Conservation (phyloP, 768 basidiomycete species). For the Lactarius quietus region DNA sequence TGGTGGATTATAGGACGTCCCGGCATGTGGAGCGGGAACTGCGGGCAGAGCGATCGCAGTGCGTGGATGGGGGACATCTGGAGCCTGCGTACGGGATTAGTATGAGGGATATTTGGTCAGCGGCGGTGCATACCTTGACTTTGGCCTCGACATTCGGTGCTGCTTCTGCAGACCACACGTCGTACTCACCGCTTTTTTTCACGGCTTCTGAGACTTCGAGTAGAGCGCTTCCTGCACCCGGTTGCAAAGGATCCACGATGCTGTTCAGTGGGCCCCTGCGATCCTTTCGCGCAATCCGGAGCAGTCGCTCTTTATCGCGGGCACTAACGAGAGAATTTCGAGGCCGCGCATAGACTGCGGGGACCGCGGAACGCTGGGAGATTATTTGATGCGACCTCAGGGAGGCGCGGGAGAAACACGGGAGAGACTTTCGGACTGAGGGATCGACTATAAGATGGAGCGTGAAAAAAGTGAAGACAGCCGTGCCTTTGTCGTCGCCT, state of each 20-base stretch:
- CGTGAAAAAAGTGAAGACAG: slow-evolving; percentile 25
- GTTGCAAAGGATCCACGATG: slow-evolving; percentile 62
- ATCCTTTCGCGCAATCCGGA: slow-evolving; percentile 71
- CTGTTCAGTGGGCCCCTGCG: slow-evolving; percentile 72
- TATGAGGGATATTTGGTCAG: neutral
- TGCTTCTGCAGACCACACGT: slow-evolving; percentile 54
- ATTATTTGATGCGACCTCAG: slow-evolving; percentile 78
- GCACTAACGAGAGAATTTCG: slow-evolving; percentile 40
- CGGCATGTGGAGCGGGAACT: slow-evolving; percentile 68
- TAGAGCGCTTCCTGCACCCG: slow-evolving; percentile 59
- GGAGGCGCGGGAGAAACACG: slow-evolving; percentile 49
- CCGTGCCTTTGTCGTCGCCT: slow-evolving; percentile 68
- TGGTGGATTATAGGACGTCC: slow-evolving; percentile 87
- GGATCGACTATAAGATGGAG: neutral
- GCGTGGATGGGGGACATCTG: slow-evolving; percentile 44
- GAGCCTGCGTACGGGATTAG: slow-evolving; percentile 39
- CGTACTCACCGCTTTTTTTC: slow-evolving; percentile 61
- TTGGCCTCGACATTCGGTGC: slow-evolving; percentile 36
- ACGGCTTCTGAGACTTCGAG: slow-evolving; percentile 67
- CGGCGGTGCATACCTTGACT: slow-evolving; percentile 48
- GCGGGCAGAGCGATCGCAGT: slow-evolving; percentile 60
- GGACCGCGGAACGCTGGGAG: slow-evolving; percentile 80
- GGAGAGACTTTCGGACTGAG: slow-evolving; percentile 57
- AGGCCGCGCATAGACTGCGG: slow-evolving; percentile 69
- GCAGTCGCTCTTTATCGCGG: slow-evolving; percentile 71